Evolutionary conservation across 2,329 filamentous ascomycete genomes (phyloP).

Genomic region (Nectriaceae sp.): DNA sequence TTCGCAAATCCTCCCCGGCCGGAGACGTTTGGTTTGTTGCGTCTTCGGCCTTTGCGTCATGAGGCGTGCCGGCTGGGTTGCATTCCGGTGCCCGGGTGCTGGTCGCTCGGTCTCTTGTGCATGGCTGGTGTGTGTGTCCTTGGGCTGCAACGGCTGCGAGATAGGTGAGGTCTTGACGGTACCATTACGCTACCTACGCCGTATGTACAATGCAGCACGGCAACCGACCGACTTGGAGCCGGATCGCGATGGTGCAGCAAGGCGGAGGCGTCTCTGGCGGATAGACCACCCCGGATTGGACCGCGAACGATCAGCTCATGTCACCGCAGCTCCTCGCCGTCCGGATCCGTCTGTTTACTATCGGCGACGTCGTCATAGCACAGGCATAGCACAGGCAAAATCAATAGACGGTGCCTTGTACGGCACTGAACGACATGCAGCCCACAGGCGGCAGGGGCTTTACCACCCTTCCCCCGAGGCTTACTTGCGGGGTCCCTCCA

Average conservation of each 20-base stretch:
- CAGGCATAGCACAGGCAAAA: background rate
- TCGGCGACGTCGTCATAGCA: background rate
- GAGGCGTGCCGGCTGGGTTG: conserved; percentile 6
- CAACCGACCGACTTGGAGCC: too few species aligned
- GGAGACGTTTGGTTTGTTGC: conserved; percentile 7
- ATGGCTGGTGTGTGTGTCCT: background rate
- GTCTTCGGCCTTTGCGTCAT: conserved; percentile 24
- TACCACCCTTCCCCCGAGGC: too few species aligned
- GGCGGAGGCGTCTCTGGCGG: background rate
- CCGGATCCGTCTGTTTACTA: background rate
- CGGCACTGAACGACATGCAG: background rate
- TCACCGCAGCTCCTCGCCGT: background rate
- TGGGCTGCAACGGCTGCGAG: background rate
- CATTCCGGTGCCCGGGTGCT: background rate
- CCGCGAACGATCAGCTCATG: background rate
- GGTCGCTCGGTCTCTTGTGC: background rate
- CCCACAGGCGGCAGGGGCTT: too few species aligned
- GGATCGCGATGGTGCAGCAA: too few species aligned
- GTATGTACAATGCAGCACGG: too few species aligned
- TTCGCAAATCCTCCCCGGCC: conserved; percentile 14
- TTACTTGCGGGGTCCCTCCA: background rate
- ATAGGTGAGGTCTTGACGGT: background rate
- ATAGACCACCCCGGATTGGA: background rate
- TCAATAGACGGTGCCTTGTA: background rate
- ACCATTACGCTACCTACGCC: background rate